Evolutionary conservation across 495 filamentous ascomycete species (phyloP), one percentile per base, ranked within the genome.

Genomic region (Sabuloglossum arenarium): DNA sequence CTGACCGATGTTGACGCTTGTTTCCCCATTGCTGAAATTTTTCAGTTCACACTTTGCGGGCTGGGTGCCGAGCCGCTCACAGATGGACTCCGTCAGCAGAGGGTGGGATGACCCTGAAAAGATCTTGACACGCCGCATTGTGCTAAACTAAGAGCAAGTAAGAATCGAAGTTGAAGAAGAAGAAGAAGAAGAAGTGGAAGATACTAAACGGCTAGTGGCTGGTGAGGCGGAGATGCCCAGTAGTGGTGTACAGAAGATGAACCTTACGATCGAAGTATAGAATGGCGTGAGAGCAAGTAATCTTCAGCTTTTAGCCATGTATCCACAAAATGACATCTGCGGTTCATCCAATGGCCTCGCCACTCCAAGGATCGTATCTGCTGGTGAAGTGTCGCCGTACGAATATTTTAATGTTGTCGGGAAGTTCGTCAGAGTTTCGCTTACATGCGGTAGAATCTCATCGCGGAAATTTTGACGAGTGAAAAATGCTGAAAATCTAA

Each of bases 1-100:
- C 69, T 25, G 25, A 66, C 86, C 75, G 64, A 98, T 89, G 67
- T 87, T 82, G 62, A 98, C 93, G 61, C 84, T 88, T 34, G 93
- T 98, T 75, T 98, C 91, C 65, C 93, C 93, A 75, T 95, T 86
- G 70, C 75, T 77, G 68, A 86, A 86, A 63, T 84, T 85, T 56
- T 75, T 74, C 47, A 86, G 70, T 53, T 78, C 72, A 59, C 78
- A 82, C 60, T 79, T 73, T n/a, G 79, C 78, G 8, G 74, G 74
- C 39, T 76, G 71, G 43, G 79, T 75, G n/a, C 83, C 79, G 43
- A 87, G 71, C 58, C 78, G 76, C 64, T 81, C 77, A 67, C 83
- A 90, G 68, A 85, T 82, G 29, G 75, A 74, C 50, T 87, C 81
- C 61, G 80, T 74, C 45, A 87, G 77, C 29, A 66, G 63, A 46